Base-by-base conservation (phyloP, 2,329 filamentous ascomycete genomes). In the Sclerotinia sclerotiorum region DNA sequence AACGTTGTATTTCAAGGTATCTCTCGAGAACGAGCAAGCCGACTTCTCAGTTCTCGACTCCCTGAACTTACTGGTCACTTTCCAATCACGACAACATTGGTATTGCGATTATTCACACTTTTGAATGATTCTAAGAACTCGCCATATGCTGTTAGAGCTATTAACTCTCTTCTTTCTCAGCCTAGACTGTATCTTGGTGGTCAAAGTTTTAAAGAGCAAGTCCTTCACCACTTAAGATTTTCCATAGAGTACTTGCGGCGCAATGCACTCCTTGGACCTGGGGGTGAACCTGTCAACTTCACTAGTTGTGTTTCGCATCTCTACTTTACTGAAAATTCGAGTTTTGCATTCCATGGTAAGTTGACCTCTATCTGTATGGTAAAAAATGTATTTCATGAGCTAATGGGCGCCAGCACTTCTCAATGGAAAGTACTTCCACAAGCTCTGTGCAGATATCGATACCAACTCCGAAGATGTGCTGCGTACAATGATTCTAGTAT, bases 1-100 rank as follows among this genome's bases (percentile, higher is more conserved):
- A 94, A 94, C 74, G 89, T 94, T 1, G 89, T 94, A 2, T 94
- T 94, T 78, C 88, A 90, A 70, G 85, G 85, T 1, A 83, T 94
- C 21, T 80, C 84, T 0, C 77, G 80, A 10, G 81, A 84, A 55
- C 89, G 91, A 72, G 85, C 88, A 1, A 84, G 85, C 70, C 86
- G 90, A 64, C 83, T 94, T 64, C 85, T 94, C 75, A 91, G 89
- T 68, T 92, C 90, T 0, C 83, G 87, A 19, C 81, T 94, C 1
- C 91, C 91, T 0, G 89, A 91, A 70, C 82, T 94, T 0, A 88
- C 87, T 63, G 91, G 91, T 0, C 91, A 94, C 73, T 94, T 94
- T 73, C 90, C 91, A 0, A 86, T 93, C 66, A 93, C 90, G 0
- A 91, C 89, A 0, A 90, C 88, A 0, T 78, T 94, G 6, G 84